Conservation (phyloP, 2,329 filamentous ascomycete genomes). For the Ceratocystis colombiana region DNA sequence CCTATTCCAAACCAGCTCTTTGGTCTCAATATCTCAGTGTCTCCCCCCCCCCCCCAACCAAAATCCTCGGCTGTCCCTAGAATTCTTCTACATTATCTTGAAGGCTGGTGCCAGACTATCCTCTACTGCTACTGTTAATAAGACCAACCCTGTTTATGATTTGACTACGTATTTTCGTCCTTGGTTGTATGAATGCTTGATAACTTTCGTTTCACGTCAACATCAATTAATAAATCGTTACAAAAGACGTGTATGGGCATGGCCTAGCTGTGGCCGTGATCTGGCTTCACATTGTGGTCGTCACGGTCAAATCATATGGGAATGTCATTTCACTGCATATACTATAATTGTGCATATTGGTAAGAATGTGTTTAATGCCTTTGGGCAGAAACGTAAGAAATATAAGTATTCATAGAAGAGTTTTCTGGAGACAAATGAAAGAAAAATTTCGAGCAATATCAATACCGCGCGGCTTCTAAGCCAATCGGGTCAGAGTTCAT, state of each 20-base stretch:
- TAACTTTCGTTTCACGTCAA: no score
- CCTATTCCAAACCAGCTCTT: not conserved
- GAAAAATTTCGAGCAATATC: not conserved
- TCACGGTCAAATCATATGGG: not conserved
- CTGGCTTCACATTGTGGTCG: no score
- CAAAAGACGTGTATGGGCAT: no score
- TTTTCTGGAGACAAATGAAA: not conserved
- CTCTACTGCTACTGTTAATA: constrained; percentile 6
- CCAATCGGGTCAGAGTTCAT: not conserved
- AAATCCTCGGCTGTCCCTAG: not conserved
- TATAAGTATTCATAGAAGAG: not conserved
- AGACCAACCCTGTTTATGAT: not conserved
- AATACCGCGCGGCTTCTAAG: not conserved
- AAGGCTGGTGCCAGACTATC: not conserved
- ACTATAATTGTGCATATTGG: not conserved
- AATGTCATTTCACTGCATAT: not conserved
- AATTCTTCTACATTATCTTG: not conserved
- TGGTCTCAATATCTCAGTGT: not conserved
- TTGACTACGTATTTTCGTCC: not conserved
- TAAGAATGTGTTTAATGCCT: not conserved
- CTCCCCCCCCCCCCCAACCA: not conserved
- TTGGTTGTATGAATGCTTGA: not conserved
- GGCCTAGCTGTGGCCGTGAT: no score
- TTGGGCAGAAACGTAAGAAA: not conserved
- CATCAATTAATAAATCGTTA: no score